Evolutionary conservation across 1,284 basidiomycete species (phyloP).

Genomic region (Apiotrichum mycotoxinovorans): DNA sequence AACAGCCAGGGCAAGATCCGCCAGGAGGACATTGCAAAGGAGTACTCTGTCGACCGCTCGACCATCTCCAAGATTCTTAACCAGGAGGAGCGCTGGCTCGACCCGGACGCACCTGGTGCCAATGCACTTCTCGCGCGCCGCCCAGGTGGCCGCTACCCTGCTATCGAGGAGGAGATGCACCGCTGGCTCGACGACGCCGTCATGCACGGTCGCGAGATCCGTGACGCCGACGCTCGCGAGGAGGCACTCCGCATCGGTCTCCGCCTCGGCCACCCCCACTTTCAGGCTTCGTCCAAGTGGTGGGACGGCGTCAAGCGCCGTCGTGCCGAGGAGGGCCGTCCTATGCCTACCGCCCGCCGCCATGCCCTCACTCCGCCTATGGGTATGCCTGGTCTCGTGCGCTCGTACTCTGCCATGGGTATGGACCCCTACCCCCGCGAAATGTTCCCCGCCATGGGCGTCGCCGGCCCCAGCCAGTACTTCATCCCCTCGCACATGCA

Average conservation of each 20-base stretch:
- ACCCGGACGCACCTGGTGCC: constrained; percentile 16
- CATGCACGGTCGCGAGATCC: constrained; percentile 20
- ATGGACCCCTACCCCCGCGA: constrained; percentile 16
- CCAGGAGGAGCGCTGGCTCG: constrained; percentile 25
- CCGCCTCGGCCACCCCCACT: constrained; percentile 21
- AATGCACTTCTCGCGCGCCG: constrained; percentile 14
- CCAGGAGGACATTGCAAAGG: constrained; percentile 26
- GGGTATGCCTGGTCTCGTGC: constrained; percentile 13
- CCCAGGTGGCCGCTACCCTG: constrained; percentile 22
- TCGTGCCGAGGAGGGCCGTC: constrained; percentile 22
- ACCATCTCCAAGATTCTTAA: constrained; percentile 27
- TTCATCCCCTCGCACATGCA: constrained; percentile 13
- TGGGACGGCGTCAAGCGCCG: constrained; percentile 27
- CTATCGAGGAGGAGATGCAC: constrained; percentile 25
- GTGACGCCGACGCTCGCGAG: constrained; percentile 22
- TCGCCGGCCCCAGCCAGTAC: constrained; percentile 13
- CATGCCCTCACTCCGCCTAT: constrained; percentile 6
- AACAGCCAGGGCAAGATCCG: constrained; percentile 25
- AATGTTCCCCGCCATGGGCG: constrained; percentile 13
- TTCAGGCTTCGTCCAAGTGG: constrained; percentile 27
- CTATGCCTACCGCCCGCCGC: constrained; percentile 19
- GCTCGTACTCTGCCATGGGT: constrained; percentile 19
- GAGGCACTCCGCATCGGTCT: constrained; percentile 21
- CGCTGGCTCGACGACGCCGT: constrained; percentile 24
- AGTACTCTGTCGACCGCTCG: constrained; percentile 25